phyloP scores from a whole-genome alignment of 306 rosid species.

The Cucurbita moschata region DNA sequence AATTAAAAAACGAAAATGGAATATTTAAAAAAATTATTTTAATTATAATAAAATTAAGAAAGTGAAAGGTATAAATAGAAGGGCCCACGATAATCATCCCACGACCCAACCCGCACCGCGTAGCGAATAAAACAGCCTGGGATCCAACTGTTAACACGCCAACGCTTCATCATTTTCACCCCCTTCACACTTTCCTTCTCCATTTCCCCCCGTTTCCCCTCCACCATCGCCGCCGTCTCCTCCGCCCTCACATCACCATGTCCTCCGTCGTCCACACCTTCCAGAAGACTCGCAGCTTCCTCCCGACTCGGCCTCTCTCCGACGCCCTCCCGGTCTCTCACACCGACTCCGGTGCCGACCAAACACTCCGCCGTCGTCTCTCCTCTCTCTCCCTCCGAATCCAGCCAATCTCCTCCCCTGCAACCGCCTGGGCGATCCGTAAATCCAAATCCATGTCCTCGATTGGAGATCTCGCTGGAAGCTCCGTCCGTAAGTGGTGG shows the following conservation, averaged over 20 bases:
- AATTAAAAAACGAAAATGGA: too few species aligned
- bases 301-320: constrained; percentile 19
- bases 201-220: not conserved
- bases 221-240: not conserved
- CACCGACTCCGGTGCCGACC: constrained; percentile 5
- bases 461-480: constrained; percentile 49
- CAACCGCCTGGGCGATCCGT: constrained; percentile 48
- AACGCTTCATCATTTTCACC: not conserved
- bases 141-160: constrained; percentile 16
- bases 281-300: not conserved
- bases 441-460: constrained; percentile 62
- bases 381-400: constrained; percentile 57
- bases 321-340: constrained; percentile 58
- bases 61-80: not conserved
- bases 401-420: constrained; percentile 32
- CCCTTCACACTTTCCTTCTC: not conserved
- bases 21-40: too few species aligned
- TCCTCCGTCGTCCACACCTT: constrained; percentile 24
- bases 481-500: constrained; percentile 69
- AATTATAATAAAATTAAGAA: not conserved
- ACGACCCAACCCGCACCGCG: not conserved
- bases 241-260: constrained; percentile 13
- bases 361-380: constrained; percentile 50
- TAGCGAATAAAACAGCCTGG: constrained; percentile 57
- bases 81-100: constrained; percentile 19